Conservation (phyloP, 495 filamentous ascomycete species). For the Delitschia confertaspora region DNA sequence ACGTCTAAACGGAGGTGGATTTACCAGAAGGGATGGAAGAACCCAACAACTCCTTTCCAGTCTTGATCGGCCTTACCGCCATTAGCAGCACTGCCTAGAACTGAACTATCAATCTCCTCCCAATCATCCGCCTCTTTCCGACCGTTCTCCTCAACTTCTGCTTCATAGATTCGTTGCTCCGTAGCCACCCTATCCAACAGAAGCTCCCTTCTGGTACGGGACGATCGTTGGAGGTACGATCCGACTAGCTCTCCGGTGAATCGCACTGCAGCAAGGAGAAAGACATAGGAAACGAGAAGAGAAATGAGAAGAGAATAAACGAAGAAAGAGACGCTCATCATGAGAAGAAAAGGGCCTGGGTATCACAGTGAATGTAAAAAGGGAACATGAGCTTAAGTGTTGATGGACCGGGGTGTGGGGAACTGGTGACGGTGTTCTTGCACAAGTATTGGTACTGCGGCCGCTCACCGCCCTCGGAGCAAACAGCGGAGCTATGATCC, state of each 20-base stretch:
- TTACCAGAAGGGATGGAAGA: conserved; percentile 95
- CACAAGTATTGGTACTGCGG: background rate
- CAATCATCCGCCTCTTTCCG: conserved; percentile 51
- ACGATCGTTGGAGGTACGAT: conserved; percentile 57
- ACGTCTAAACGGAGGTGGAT: too few species aligned
- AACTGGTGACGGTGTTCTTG: background rate
- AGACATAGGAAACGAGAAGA: conserved; percentile 14
- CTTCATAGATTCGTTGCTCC: conserved; percentile 48
- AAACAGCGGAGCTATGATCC: too few species aligned
- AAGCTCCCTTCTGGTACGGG: conserved; percentile 54
- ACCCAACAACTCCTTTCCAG: conserved; percentile 80
- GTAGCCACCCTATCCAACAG: conserved; percentile 50
- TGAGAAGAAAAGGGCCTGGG: background rate
- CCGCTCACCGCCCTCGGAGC: conserved; percentile 1
- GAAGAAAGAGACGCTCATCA: conserved; percentile 29
- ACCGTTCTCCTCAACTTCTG: conserved; percentile 33
- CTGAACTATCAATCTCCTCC: conserved; percentile 61
- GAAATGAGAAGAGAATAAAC: conserved; percentile 24
- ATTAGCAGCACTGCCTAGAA: conserved; percentile 44
- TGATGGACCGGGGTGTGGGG: too few species aligned
- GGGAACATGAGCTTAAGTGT: background rate
- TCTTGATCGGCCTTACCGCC: conserved; percentile 46
- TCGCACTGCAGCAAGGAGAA: conserved; percentile 28
- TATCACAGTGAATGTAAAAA: conserved; percentile 1
- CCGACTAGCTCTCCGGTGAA: conserved; percentile 45